Conservation (phyloP, 768 basidiomycete genomes). For the Amanita rubescens region DNA sequence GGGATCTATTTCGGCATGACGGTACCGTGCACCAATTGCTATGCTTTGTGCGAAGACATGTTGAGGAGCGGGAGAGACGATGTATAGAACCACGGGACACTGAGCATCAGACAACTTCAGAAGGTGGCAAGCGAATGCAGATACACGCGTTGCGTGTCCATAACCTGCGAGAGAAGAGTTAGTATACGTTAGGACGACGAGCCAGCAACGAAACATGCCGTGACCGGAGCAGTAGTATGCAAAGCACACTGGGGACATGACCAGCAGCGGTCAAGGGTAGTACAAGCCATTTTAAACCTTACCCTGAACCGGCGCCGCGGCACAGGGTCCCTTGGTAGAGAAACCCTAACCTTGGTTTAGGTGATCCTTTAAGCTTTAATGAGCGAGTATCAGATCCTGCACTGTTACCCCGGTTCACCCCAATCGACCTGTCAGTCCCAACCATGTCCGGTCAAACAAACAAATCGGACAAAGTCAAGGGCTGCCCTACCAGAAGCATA, state of each 20-base stretch:
- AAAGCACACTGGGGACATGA: constrained; percentile 28
- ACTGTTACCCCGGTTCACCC: neutral
- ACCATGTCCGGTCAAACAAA: neutral
- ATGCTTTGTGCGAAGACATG: constrained; percentile 65
- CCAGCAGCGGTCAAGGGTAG: neutral
- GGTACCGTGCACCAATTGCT: constrained; percentile 54
- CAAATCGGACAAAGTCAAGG: neutral
- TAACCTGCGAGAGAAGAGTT: constrained; percentile 40
- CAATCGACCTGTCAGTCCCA: neutral
- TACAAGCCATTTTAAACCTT: neutral
- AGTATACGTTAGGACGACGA: neutral
- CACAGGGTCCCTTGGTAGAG: neutral
- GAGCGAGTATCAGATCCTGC: too few species aligned
- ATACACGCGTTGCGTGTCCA: constrained; percentile 80
- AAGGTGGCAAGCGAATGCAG: constrained; percentile 60
- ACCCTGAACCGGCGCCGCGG: neutral
- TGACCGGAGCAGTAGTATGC: constrained; percentile 76
- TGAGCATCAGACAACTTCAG: constrained; percentile 33
- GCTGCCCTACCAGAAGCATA: neutral
- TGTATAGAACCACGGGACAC: constrained; percentile 41
- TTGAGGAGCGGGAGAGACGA: constrained; percentile 68
- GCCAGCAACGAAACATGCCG: constrained; percentile 33
- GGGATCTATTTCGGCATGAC: constrained; percentile 69
- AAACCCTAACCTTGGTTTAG: too few species aligned
- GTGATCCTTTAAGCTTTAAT: too few species aligned